Base-by-base conservation (phyloP, 331 rosid species). In the Pyracantha coccinea region DNA sequence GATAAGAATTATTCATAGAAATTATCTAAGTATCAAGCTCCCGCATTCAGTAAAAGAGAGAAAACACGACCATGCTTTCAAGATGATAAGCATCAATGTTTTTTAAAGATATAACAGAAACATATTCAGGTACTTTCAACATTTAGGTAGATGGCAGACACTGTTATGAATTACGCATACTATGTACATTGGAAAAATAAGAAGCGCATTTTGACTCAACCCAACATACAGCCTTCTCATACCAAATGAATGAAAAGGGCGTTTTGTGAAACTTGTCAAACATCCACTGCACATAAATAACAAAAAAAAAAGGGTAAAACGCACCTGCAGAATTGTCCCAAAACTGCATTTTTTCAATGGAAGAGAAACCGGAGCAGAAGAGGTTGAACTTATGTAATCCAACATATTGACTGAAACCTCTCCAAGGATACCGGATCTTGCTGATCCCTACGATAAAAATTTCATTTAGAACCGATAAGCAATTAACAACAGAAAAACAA, bases 371-470 rank as follows among this genome's bases (percentile, higher is more conserved):
- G 91, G 88, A 81, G 83, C 79, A 50, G 92, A 82, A 71, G 91
- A 84, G 75, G 41, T 78, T 60, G 95, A 81, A 83, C 79, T 86
- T 83, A 77, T 76, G 80, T 89, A 88, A 73, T 83, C 86, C 52
- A 75, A 79, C 93, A 92, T 69, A 75, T 82, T 86, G 69, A 95
- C 73, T 32, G 91, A 78, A 66, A 83, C 89, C 85, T 95, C 99
- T 70, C 99, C 99, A 80, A 95, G 97, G 78, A 89, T 86, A 75
- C 88, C 86, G 66, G 96, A 86, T 87, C 88, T 85, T 58, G 81
- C 88, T 7, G 97, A 90, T 66, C 97, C 97, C 99, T 95, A 79
- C 38, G 24, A 79, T 14, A n/a, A 77, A 67, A 75, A 71, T 32
- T 7, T 24, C 69, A 77, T 57, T 47, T 62, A 12, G 60, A 59